Conservation (phyloP, 345 rosid genomes). For the Fremontodendron californicum region DNA sequence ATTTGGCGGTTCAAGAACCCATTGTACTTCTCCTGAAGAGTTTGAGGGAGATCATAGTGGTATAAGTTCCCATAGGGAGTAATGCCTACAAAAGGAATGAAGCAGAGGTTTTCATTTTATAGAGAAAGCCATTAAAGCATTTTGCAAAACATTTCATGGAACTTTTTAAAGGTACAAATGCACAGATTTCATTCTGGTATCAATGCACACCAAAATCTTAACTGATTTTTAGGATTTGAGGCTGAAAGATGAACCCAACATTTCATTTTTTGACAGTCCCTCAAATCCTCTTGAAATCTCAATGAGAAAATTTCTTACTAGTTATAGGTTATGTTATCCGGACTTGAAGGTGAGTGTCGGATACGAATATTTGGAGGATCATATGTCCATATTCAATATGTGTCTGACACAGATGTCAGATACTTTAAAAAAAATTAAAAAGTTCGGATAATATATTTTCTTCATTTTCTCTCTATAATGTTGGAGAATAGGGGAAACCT, state of each 20-base stretch:
- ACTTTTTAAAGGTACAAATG: neutral
- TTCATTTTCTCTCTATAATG: no score
- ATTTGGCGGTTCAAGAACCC: neutral
- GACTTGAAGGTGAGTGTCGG: no score
- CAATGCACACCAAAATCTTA: neutral
- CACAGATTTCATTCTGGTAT: neutral
- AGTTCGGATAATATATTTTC: no score
- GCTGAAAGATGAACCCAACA: neutral
- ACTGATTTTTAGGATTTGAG: neutral
- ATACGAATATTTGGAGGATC: no score
- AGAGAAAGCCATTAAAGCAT: neutral
- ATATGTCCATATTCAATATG: no score
- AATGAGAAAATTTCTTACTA: neutral
- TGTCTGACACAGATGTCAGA: no score
- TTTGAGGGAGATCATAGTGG: constrained; percentile 16
- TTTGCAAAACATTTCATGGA: neutral
- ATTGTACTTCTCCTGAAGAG: constrained; percentile 7
- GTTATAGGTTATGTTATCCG: neutral
- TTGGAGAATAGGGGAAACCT: no score
- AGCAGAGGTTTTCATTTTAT: neutral
- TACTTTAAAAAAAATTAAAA: no score
- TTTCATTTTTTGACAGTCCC: neutral
- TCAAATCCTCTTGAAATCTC: neutral
- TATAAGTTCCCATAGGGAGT: constrained; percentile 10
- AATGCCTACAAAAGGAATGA: constrained; percentile 10